phyloP scores from a whole-genome alignment of 176 grass and related monocot species.

The Triticum timopheevii region DNA sequence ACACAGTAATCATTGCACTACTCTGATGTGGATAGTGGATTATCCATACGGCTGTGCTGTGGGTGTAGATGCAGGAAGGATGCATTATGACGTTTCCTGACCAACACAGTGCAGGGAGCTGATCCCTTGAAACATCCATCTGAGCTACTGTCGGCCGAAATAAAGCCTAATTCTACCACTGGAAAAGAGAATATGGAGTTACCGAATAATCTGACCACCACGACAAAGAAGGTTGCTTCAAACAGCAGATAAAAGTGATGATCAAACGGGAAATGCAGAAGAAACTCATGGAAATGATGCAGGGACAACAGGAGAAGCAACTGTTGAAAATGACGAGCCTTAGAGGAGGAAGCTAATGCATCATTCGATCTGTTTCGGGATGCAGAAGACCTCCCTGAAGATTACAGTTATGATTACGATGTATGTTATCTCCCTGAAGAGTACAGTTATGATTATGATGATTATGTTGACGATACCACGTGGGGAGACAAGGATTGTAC shows the following conservation, averaged over 20 bases:
- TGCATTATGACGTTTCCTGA: constrained; percentile 26
- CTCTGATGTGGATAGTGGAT: neutral
- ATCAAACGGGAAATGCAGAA: constrained; percentile 50
- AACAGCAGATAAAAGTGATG: constrained; percentile 46
- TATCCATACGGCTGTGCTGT: neutral
- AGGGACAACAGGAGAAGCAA: constrained; percentile 20
- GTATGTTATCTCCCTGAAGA: constrained; percentile 55
- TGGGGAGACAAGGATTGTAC: constrained; percentile 95
- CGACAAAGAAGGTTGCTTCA: constrained; percentile 67
- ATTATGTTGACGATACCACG: constrained; percentile 42
- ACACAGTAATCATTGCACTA: neutral
- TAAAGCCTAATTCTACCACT: constrained; percentile 39
- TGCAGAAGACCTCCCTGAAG: constrained; percentile 39
- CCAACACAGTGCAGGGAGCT: constrained; percentile 23
- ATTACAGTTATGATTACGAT: constrained; percentile 55
- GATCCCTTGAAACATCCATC: constrained; percentile 32
- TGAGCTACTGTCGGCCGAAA: constrained; percentile 26
- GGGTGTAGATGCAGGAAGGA: neutral
- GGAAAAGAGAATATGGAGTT: constrained; percentile 37
- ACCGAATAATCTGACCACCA: constrained; percentile 21
- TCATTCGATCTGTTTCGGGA: constrained; percentile 84
- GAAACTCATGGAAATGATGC: constrained; percentile 32
- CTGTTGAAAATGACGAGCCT: constrained; percentile 61
- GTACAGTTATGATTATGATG: constrained; percentile 56
- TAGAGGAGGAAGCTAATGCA: constrained; percentile 77